Base-by-base conservation (phyloP, 148 eudicot species). In the Amaranthus cruentus region DNA sequence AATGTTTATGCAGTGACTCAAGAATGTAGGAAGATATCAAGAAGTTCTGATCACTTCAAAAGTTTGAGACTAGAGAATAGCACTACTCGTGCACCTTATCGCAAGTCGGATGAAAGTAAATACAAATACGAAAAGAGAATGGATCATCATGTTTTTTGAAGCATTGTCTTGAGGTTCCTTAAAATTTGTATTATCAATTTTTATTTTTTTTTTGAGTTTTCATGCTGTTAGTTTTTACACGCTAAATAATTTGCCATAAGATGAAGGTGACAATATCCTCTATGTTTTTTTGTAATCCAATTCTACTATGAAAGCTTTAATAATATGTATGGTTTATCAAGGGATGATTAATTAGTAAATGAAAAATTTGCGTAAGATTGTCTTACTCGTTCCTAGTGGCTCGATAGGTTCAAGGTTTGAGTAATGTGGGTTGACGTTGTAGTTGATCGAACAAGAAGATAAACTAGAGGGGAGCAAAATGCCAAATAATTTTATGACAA, bases 21-120 rank as follows among this genome's bases (percentile, higher is more conserved):
- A 6, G 65, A 62, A 73, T 74, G 75, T 6, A 77, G 70, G 51
- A 87, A 84, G 79, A 44, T 85, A 28, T 90, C 92, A 57, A 88
- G 82, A 80, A 90, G 93, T 78, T 83, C 96, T 44, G 91, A 85
- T 63, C 78, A 78, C 58, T 79, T 77, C 76, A 71, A 64, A 63
- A 76, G 78, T 73, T 76, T 75, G 53, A 82, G 82, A 59, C 66
- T 85, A 63, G 82, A 78, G 47, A 78, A 69, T 71, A 76, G 73
- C 60, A 60, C 80, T 11, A 47, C 73, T 6, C 77, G 80, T 60
- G 73, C 72, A 70, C 80, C 73, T 70, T 78, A 48, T 73, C 61
- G 87, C 61, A 84, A 81, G 73, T 90, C 91, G 2, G 87, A 87
- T 70, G 90, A 87, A 76, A 82, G 73, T 77, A 87, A 81, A 80